Base-by-base conservation (phyloP, 179 eudicot species). In the Drosera spatulata region DNA sequence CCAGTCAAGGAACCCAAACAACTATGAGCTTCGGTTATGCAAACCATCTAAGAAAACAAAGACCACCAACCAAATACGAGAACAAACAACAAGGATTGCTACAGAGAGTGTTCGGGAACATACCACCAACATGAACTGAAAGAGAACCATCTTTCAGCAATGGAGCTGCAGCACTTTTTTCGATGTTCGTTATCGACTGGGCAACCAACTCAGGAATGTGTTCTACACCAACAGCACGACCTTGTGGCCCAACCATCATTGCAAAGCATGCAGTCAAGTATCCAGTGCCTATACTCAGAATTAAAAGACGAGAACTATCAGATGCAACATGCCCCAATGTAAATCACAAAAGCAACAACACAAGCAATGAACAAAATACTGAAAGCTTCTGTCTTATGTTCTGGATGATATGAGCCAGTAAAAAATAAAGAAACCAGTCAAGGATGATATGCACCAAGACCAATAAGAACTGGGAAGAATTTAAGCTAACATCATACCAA, bases 211-310 rank as follows among this genome's bases (percentile, higher is more conserved):
- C 88, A 55, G 96, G 93, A 68, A 93, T 86, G 78, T 93, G 99
- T 59, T 93, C 99, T 39, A 93, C 84, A 59, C 99, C 99, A 68
- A 93, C 88, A 45, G 86, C 88, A 66, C 75, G 81, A 39, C 99
- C 99, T 76, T 93, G 62, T 46, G 85, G 72, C 56, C 96, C 96
- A 73, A 89, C 93, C 96, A 93, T 93, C 58, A 81, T 41, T 8
- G 93, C 96, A 68, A 93, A 89, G 66, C 99, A 93, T 56, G 99
- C 99, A 7, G 99, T 89, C 84, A 93, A 69, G 68, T 93, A 93
- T 42, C 99, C 99, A 8, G 99, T 86, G 62, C 99, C 99, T 93
- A 61, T 68, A 73, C 43, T 41, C 60, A 77, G 53, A 50, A 44
- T 38, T 37, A n/a, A 10, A 22, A 22, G 41, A 55, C 33, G 7